Conservation (phyloP, 805 yeast species). For the Huiozyma sinensis region DNA sequence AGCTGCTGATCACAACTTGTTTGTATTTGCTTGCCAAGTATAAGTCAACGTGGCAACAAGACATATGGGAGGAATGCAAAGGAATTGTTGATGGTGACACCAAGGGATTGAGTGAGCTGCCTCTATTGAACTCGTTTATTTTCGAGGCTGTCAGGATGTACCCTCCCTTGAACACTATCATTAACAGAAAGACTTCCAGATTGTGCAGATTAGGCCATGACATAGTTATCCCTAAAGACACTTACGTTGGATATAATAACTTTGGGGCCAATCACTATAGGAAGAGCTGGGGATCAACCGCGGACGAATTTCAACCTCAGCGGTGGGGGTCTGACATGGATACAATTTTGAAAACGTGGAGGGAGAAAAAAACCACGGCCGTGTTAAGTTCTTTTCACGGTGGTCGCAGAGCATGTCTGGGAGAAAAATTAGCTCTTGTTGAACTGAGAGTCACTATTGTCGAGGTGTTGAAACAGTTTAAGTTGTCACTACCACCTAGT, state of each 20-base stretch:
- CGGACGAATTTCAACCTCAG: constrained; percentile 36
- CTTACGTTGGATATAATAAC: constrained; percentile 47
- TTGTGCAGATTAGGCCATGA: constrained; percentile 31
- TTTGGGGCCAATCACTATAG: constrained; percentile 39
- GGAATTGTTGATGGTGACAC: constrained; percentile 11
- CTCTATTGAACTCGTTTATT: constrained; percentile 49
- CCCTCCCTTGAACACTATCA: constrained; percentile 49
- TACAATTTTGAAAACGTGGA: constrained; percentile 33
- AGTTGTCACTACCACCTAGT: constrained; percentile 29
- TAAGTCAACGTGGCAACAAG: constrained; percentile 32
- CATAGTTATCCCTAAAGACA: constrained; percentile 38
- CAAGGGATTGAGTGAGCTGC: constrained; percentile 42
- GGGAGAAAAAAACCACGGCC: constrained; percentile 34
- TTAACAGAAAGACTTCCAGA: constrained; percentile 37
- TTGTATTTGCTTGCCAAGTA: constrained; percentile 38
- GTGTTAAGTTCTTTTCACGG: constrained; percentile 48
- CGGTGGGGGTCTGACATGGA: constrained; percentile 41
- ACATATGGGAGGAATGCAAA: constrained; percentile 37
- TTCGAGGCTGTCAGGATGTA: constrained; percentile 45
- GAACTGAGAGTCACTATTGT: constrained; percentile 34
- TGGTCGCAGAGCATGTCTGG: constrained; percentile 48
- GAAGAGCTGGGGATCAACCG: constrained; percentile 35
- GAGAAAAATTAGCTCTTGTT: constrained; percentile 44
- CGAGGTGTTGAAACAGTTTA: constrained; percentile 30
- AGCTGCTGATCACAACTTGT: constrained; percentile 37